Evolutionary conservation across 2,329 filamentous ascomycete species (phyloP).

Genomic region (Claviceps monticola): DNA sequence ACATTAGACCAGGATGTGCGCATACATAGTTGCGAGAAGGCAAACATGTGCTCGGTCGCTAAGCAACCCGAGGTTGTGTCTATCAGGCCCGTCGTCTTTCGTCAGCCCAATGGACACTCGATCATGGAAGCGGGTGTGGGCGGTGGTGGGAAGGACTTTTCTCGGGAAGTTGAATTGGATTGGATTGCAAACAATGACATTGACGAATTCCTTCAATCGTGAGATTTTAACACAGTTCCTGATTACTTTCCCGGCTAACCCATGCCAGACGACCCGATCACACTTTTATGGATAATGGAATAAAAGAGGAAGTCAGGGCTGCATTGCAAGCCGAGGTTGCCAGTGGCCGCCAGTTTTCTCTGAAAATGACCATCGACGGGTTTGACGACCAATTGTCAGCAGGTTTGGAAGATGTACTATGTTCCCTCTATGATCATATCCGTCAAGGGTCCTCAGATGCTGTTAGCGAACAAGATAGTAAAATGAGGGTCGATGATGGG

Average conservation of each 20-base stretch:
- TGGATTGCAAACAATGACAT: slow-evolving; percentile 39
- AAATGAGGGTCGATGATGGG: not conserved
- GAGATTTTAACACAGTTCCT: not conserved
- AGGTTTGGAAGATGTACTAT: slow-evolving; percentile 1
- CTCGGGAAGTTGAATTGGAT: slow-evolving; percentile 53
- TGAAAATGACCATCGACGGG: slow-evolving; percentile 12
- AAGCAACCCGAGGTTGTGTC: slow-evolving; percentile 45
- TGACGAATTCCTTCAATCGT: slow-evolving; percentile 30
- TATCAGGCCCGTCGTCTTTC: slow-evolving; percentile 66
- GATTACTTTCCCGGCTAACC: not conserved
- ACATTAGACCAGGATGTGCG: slow-evolving; percentile 48
- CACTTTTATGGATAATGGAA: slow-evolving; percentile 4
- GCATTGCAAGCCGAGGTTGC: slow-evolving; percentile 7
- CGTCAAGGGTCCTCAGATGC: not conserved
- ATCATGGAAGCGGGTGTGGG: slow-evolving; percentile 64
- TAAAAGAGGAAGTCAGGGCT: slow-evolving; percentile 4
- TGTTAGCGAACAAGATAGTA: not conserved
- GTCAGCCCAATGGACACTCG: slow-evolving; percentile 43
- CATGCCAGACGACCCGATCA: slow-evolving; percentile 10
- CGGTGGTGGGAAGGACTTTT: slow-evolving; percentile 64
- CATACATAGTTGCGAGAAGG: slow-evolving; percentile 78
- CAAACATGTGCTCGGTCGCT: slow-evolving; percentile 41
- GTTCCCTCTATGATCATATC: not conserved
- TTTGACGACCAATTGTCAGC: slow-evolving; percentile 9
- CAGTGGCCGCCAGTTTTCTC: slow-evolving; percentile 13